These are phyloP conservation scores for Vachellia collinsii DNA, from an alignment of 306 rosid genomes.

Conservation along the genomic window DNA sequence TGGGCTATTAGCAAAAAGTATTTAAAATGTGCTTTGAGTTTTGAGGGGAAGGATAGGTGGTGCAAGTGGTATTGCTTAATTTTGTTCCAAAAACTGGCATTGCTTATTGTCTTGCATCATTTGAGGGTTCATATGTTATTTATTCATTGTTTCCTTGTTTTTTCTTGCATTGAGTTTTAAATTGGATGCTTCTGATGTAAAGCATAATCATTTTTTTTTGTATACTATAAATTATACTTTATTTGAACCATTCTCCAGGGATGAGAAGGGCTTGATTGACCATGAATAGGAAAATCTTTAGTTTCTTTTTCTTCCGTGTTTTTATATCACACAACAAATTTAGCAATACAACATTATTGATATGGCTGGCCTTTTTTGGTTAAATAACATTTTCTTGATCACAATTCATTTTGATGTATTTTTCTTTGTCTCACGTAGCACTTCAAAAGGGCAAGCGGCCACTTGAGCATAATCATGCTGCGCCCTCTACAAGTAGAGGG, in stretches of 20 bases:
- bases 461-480: constrained; percentile 48
- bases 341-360: neutral
- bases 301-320: neutral
- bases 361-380: constrained; percentile 4
- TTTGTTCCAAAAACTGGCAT: constrained; percentile 12
- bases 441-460: constrained; percentile 30
- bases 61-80: constrained; percentile 26
- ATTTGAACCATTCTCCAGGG: neutral
- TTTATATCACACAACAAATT: neutral
- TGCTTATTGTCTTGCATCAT: constrained; percentile 11
- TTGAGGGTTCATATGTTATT: constrained; percentile 9
- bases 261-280: constrained; percentile 2
- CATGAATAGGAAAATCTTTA: neutral
- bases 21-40: constrained; percentile 15
- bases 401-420: neutral
- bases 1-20: neutral
- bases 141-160: constrained; percentile 12
- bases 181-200: constrained; percentile 9
- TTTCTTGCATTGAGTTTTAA: neutral
- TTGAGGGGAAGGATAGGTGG: constrained; percentile 7
- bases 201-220: neutral
- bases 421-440: constrained; percentile 38
- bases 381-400: neutral
- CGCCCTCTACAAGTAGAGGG: constrained; percentile 48
- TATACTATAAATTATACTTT: neutral